phyloP scores from a whole-genome alignment of 2,329 filamentous ascomycete genomes.

The Aureobasidium vineae region DNA sequence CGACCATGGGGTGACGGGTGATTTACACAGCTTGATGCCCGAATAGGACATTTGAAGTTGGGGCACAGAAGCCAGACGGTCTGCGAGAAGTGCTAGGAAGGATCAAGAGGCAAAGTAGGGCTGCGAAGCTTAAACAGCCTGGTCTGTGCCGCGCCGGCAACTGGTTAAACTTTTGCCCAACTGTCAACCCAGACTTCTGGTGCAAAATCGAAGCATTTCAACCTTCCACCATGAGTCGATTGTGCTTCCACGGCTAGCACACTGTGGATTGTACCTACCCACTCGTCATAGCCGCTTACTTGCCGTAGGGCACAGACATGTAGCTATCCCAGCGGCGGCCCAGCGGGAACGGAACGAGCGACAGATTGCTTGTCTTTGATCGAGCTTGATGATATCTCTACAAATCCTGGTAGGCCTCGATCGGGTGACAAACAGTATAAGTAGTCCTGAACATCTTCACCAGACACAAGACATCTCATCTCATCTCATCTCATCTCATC shows the following conservation, averaged over 20 bases:
- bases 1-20: too few relatives aligned
- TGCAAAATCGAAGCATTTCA: neutral
- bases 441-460: neutral
- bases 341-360: conserved; percentile 15
- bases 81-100: neutral
- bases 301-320: neutral
- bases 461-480: neutral
- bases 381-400: neutral
- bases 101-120: conserved; percentile 1
- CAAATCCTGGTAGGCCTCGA: neutral
- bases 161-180: conserved; percentile 8
- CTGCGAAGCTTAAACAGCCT: neutral
- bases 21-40: neutral
- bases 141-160: neutral
- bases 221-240: neutral
- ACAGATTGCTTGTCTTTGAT: conserved; percentile 3
- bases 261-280: neutral
- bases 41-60: conserved; percentile 16
- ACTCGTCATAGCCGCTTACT: conserved; percentile 12
- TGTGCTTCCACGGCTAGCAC: neutral
- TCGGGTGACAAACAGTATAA: neutral
- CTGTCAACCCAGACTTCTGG: neutral
- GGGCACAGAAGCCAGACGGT: conserved; percentile 14
- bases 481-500: neutral
- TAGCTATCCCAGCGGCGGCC: neutral